Evolutionary conservation across 2,329 filamentous ascomycete species (phyloP).

Genomic region (Pleoardoris graminearum): DNA sequence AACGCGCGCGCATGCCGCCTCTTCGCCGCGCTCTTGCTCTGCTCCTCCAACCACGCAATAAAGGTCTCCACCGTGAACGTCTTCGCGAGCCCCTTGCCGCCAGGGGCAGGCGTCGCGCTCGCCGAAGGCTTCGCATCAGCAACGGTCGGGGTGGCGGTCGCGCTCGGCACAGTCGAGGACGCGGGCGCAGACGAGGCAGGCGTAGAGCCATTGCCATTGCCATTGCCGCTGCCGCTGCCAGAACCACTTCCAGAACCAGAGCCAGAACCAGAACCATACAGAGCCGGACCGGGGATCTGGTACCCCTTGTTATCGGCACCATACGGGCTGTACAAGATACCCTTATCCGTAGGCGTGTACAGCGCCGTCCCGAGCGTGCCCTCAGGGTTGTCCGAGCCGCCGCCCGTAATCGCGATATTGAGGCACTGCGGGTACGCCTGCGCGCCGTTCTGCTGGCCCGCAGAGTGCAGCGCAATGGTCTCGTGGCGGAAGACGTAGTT

Average conservation of each 20-base stretch:
- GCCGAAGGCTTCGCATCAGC: slow-evolving; percentile 5
- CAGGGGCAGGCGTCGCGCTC: slow-evolving; percentile 12
- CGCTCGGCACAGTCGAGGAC: slow-evolving; percentile 10
- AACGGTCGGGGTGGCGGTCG: slow-evolving; percentile 8
- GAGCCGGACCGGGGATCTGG: slow-evolving; percentile 50
- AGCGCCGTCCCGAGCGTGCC: slow-evolving; percentile 58
- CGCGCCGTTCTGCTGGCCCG: slow-evolving; percentile 51
- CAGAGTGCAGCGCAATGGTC: slow-evolving; percentile 55
- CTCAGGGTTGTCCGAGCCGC: slow-evolving; percentile 48
- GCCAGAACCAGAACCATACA: slow-evolving; percentile 26
- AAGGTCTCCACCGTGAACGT: slow-evolving; percentile 42
- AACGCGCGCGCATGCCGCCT: slow-evolving; percentile 35
- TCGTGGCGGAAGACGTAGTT: slow-evolving; percentile 62
- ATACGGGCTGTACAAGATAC: slow-evolving; percentile 51
- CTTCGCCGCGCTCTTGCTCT: slow-evolving; percentile 20
- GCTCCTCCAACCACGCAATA: slow-evolving; percentile 39
- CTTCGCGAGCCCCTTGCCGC: slow-evolving; percentile 30
- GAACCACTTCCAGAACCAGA: slow-evolving; percentile 12
- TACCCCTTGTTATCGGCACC: slow-evolving; percentile 36
- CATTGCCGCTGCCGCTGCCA: slow-evolving; percentile 18
- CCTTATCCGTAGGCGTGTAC: slow-evolving; percentile 46
- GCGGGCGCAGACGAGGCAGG: slow-evolving; percentile 12
- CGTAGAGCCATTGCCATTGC: slow-evolving; percentile 19
- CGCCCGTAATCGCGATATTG: slow-evolving; percentile 56
- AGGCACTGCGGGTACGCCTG: slow-evolving; percentile 59